Evolutionary conservation across 2,329 filamentous ascomycete species (phyloP), one percentile per base, ranked within the genome.

Genomic region (Ustulina deusta): DNA sequence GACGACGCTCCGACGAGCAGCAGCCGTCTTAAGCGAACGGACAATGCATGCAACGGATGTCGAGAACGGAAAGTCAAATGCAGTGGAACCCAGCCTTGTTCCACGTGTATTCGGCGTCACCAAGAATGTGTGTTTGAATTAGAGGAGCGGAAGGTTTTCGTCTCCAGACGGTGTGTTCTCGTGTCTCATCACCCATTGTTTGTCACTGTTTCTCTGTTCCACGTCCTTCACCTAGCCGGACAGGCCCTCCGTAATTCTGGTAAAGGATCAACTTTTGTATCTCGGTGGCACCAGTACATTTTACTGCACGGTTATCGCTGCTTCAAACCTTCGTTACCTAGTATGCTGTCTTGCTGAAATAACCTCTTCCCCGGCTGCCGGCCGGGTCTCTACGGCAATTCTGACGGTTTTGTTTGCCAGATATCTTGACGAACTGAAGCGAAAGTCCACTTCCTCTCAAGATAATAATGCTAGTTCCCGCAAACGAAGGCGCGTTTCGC

Each of bases 31-130:
- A 63, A 57, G 27, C 29, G 61, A 40, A 32, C 51, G 22, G 61
- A 63, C 58, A 63, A 56, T 13, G 61, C 61, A 32, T 63, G 52
- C 27, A 63, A 38, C 11, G 61, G 51, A 29, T 57, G 61, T 40
- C 51, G 61, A 36, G 61, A 62, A 46, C 60, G 60, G 38, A 62
- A 62, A 44, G 61, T 63, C 32, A 63, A 49, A 20, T 63, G 61
- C n/a, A 63, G 51, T 36, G 61, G 61, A 7, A 49, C 61, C 1
- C 54, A 42, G 51, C 61, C 61, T n/a, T 63, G 61, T 20, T 49
- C 25, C 27, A 56, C 61, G 40, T 63, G 61, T 49, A 55, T 63
- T n/a, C 51, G 61, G 6, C 51, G 51, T 6, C 51, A 44, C n/a
- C 61, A 63, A 44, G 61, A 63, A 15, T 63, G 61, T 15, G 42